Evolutionary conservation across 129 eudicot genomes (phyloP).

Genomic region (Arctium lappa): DNA sequence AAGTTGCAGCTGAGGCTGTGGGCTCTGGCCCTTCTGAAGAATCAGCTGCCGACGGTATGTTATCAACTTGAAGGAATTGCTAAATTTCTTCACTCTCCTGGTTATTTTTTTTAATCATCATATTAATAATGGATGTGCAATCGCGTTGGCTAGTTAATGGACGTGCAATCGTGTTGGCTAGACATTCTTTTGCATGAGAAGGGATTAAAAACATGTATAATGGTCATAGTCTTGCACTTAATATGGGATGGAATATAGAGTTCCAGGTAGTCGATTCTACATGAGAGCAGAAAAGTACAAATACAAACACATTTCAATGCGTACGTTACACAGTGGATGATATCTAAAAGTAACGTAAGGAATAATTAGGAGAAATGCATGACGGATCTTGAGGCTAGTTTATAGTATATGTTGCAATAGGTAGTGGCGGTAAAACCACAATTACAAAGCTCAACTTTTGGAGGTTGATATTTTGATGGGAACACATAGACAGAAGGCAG

Average conservation of each 20-base stretch:
- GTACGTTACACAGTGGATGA: too few species aligned
- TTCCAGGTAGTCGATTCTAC: too few species aligned
- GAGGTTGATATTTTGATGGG: too few species aligned
- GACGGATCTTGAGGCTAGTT: background rate
- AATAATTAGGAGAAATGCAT: background rate
- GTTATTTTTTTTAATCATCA: background rate
- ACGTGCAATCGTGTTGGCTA: too few species aligned
- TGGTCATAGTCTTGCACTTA: too few species aligned
- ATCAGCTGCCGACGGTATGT: slow-evolving; percentile 73
- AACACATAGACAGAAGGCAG: too few species aligned
- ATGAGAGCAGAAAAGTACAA: too few species aligned
- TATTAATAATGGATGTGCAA: background rate
- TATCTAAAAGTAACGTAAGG: too few species aligned
- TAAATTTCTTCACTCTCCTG: background rate
- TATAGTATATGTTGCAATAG: background rate
- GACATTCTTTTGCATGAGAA: background rate
- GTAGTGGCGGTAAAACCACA: background rate
- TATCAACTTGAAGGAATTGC: slow-evolving; percentile 2
- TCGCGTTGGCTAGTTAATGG: background rate
- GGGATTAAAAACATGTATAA: background rate
- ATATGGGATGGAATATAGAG: too few species aligned
- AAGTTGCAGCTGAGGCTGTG: slow-evolving; percentile 65
- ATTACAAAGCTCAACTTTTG: background rate
- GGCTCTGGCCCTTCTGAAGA: slow-evolving; percentile 85
- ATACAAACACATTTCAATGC: background rate